Conservation (phyloP, 306 rosid genomes). For the Dalbergia oliveri region DNA sequence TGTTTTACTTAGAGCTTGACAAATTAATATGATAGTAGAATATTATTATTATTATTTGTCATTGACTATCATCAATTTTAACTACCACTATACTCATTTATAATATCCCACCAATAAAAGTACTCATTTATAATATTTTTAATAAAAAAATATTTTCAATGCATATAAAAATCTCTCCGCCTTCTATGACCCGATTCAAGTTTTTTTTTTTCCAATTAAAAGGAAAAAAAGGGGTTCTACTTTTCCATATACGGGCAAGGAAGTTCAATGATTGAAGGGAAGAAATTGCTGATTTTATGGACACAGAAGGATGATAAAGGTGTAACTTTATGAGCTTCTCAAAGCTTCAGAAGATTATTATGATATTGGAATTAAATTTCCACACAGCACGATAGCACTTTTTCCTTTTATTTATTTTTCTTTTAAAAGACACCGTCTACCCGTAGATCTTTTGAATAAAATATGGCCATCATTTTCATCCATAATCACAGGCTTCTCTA, state of each 20-base stretch:
- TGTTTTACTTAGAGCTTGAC: too few species aligned
- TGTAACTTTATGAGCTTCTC: constrained; percentile 42
- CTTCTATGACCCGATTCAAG: background rate
- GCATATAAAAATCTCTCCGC: too few species aligned
- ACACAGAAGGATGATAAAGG: constrained; percentile 38
- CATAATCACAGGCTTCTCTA: constrained; percentile 25
- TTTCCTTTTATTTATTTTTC: background rate
- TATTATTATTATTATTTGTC: too few species aligned
- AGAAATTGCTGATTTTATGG: background rate
- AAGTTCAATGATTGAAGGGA: constrained; percentile 49
- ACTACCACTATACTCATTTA: too few species aligned
- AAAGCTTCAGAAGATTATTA: constrained; percentile 29
- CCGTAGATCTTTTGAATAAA: constrained; percentile 36
- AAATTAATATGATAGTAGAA: too few species aligned
- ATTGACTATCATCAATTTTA: too few species aligned
- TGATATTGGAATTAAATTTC: constrained; percentile 9
- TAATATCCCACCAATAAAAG: too few species aligned
- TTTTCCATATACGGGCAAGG: constrained; percentile 19
- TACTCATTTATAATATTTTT: too few species aligned
- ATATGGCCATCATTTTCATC: constrained; percentile 22
- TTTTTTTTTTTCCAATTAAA: background rate
- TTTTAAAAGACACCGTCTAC: constrained; percentile 1
- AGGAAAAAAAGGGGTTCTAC: background rate
- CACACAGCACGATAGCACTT: constrained; percentile 19
- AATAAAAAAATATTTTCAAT: too few species aligned